These are phyloP conservation scores for Coelastrella sp. DNA, from an alignment of 139 green algal species.

Conservation along the genomic window DNA sequence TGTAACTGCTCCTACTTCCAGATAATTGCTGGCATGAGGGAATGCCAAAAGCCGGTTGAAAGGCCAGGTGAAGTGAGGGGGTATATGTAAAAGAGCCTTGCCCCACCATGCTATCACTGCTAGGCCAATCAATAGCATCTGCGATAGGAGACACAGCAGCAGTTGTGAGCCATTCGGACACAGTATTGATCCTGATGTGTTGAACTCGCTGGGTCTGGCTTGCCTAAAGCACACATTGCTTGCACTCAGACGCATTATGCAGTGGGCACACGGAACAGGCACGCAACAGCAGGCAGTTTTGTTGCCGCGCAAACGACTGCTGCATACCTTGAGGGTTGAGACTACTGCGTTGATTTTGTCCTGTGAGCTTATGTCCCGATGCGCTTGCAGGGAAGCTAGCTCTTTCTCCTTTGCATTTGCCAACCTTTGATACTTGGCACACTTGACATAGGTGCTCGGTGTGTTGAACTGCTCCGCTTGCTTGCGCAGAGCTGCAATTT, in stretches of 20 bases:
- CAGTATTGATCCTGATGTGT: too few species aligned
- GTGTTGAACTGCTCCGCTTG: conserved; percentile 50
- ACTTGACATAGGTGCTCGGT: conserved; percentile 53
- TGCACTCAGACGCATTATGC: too few species aligned
- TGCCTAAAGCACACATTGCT: too few species aligned
- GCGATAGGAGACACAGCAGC: background rate
- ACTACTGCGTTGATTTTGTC: conserved; percentile 36
- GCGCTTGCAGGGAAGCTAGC: conserved; percentile 37
- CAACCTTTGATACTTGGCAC: conserved; percentile 52
- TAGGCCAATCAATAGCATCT: conserved; percentile 43
- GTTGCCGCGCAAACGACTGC: background rate
- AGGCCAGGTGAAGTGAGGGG: conserved; percentile 24
- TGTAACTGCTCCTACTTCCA: conserved; percentile 47
- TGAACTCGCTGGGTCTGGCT: too few species aligned
- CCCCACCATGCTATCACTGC: conserved; percentile 49
- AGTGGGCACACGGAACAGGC: too few species aligned
- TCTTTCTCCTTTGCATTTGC: conserved; percentile 64
- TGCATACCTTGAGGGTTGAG: conserved; percentile 45
- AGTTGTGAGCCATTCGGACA: background rate
- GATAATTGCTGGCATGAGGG: conserved; percentile 45
- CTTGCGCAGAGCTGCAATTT: conserved; percentile 32
- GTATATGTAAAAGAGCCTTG: conserved; percentile 45
- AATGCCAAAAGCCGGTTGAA: conserved; percentile 51
- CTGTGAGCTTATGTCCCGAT: conserved; percentile 8
- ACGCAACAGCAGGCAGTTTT: background rate